Percentiles rank a stretch among this genome's conserved stretches.
phyloP scores from a whole-genome alignment of 257 asterid species.

The Solanum virginianum region DNA sequence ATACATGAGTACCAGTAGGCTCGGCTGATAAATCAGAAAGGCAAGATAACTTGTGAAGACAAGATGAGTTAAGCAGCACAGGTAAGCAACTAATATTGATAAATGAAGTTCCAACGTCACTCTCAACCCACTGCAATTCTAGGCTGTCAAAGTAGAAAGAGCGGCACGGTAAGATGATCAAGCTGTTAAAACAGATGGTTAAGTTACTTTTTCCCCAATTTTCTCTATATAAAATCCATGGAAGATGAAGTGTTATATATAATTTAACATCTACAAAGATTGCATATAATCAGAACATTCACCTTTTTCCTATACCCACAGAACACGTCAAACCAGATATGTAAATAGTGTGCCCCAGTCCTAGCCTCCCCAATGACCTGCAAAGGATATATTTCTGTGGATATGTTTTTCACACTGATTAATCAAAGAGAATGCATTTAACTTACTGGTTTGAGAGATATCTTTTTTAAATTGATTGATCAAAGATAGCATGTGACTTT shows the following conservation, averaged over 20 bases:
- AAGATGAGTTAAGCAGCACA: conserved; percentile 61
- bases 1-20: conserved; percentile 39
- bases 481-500: neutral
- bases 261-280: neutral
- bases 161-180: neutral
- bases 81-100: conserved; percentile 77
- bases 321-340: conserved; percentile 70
- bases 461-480: neutral
- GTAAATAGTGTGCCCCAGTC: conserved; percentile 61
- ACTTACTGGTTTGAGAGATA: neutral
- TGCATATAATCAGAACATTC: neutral
- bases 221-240: neutral
- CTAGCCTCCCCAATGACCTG: conserved; percentile 81
- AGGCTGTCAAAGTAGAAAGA: conserved; percentile 33
- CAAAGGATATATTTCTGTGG: conserved; percentile 2
- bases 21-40: conserved; percentile 47
- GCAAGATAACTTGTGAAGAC: conserved; percentile 51
- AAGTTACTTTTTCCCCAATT: neutral
- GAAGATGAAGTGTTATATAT: neutral
- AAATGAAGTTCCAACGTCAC: conserved; percentile 48
- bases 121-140: conserved; percentile 69
- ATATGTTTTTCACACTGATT: neutral
- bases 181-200: neutral
- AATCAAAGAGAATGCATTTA: neutral
- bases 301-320: conserved; percentile 42